A percentile compares a stretch with the other conserved stretches of the same genome.
phyloP scores from a whole-genome alignment of 1,139 yeast species.

The Wickerhamomyces sp. region DNA sequence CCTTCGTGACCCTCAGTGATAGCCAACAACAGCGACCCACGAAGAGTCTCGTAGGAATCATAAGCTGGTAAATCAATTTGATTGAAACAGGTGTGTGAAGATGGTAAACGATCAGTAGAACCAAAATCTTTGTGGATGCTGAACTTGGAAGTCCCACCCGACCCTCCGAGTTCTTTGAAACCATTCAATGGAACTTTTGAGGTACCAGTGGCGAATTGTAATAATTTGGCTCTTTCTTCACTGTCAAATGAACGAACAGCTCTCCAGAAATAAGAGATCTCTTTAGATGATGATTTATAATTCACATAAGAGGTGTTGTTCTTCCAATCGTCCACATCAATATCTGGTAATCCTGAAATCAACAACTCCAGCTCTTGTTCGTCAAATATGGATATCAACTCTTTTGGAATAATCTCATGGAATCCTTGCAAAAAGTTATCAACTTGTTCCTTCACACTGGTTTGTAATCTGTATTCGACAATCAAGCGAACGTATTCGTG shows the following conservation, averaged over 20 bases:
- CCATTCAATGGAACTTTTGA: constrained; percentile 95
- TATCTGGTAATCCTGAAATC: constrained; percentile 93
- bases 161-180: constrained; percentile 84
- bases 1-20: constrained; percentile 96
- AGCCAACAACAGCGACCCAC: constrained; percentile 78
- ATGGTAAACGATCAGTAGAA: constrained; percentile 78
- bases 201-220: constrained; percentile 97
- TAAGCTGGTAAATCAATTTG: constrained; percentile 94
- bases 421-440: constrained; percentile 82
- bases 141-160: constrained; percentile 82
- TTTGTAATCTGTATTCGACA: constrained; percentile 80
- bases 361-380: constrained; percentile 93
- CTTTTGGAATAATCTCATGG: constrained; percentile 88
- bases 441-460: constrained; percentile 84
- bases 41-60: constrained; percentile 77
- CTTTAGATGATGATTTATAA: constrained; percentile 79
- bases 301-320: constrained; percentile 78
- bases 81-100: constrained; percentile 95
- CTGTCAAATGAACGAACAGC: constrained; percentile 92
- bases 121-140: constrained; percentile 91
- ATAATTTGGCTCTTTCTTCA: constrained; percentile 88
- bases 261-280: constrained; percentile 97
- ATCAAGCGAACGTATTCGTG: constrained; percentile 82
- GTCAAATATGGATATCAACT: constrained; percentile 80
- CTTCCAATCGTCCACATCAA: constrained; percentile 95